Conservation (phyloP, 1,284 basidiomycete species). For the Ustilago curta region DNA sequence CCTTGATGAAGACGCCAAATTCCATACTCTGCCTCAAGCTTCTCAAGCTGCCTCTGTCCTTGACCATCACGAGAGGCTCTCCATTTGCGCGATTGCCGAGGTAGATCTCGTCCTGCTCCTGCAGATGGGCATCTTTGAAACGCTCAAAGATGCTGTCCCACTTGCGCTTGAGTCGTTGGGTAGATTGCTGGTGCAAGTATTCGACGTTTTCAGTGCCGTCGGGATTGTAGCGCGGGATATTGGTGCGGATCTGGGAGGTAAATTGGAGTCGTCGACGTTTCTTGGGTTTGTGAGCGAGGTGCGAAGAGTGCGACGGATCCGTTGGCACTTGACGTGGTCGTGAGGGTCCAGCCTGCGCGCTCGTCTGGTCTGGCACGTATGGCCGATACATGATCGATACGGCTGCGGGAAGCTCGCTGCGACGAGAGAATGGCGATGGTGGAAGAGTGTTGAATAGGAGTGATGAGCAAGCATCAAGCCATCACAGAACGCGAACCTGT, state of each 20-base stretch:
- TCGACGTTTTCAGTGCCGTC: constrained; percentile 62
- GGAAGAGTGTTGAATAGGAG: not conserved
- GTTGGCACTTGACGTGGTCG: not conserved
- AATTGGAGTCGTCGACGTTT: constrained; percentile 50
- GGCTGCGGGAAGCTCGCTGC: not conserved
- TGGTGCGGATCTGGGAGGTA: constrained; percentile 39
- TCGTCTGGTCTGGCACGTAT: not conserved
- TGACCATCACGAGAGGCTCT: constrained; percentile 55
- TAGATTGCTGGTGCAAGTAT: constrained; percentile 58
- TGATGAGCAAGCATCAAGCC: not conserved
- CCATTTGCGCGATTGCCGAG: constrained; percentile 56
- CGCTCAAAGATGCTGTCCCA: constrained; percentile 66
- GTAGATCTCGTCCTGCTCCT: constrained; percentile 66
- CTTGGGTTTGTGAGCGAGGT: constrained; percentile 16
- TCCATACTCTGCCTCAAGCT: constrained; percentile 45
- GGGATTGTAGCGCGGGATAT: constrained; percentile 49
- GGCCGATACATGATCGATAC: constrained; percentile 15
- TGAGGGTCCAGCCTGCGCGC: constrained; percentile 31
- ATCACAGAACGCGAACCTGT: constrained; percentile 11
- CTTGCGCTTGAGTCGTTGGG: constrained; percentile 59
- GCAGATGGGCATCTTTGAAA: constrained; percentile 64
- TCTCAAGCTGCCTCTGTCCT: constrained; percentile 60
- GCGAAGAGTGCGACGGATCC: not conserved
- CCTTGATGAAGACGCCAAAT: constrained; percentile 64
- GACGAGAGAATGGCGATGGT: not conserved